These are phyloP conservation scores for Torulaspora pretoriensis DNA, from an alignment of 1,139 yeast species.

Conservation along the genomic window DNA sequence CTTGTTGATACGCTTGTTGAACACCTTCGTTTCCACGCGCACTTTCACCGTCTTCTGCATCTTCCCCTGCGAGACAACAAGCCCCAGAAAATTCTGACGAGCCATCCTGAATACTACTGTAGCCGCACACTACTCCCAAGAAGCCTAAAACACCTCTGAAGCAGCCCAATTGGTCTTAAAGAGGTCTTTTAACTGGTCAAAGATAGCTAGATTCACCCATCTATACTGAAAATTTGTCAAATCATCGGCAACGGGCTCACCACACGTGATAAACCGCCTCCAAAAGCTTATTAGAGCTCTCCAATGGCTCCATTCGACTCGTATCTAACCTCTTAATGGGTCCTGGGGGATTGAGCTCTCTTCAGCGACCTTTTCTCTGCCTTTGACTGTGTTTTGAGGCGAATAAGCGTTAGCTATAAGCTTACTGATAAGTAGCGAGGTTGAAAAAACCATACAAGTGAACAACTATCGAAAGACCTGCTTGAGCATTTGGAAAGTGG, in stretches of 20 bases:
- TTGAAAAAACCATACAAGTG: background rate
- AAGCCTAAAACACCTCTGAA: background rate
- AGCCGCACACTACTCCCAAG: background rate
- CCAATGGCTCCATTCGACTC: background rate
- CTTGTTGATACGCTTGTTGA: conserved; percentile 68
- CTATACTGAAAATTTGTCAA: conserved; percentile 3
- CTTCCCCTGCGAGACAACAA: conserved; percentile 92
- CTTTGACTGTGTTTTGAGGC: background rate
- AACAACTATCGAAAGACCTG: background rate
- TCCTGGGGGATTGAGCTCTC: background rate
- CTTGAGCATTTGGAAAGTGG: background rate
- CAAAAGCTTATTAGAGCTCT: background rate
- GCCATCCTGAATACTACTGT: conserved; percentile 49
- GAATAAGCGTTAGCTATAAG: background rate
- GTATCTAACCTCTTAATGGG: too few species aligned
- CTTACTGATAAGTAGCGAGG: background rate
- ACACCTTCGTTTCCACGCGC: conserved; percentile 68
- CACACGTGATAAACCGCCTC: background rate
- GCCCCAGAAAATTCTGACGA: conserved; percentile 84
- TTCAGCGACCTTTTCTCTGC: background rate
- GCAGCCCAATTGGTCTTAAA: background rate
- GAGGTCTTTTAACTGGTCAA: background rate
- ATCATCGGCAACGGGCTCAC: background rate
- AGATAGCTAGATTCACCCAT: background rate
- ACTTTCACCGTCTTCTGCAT: conserved; percentile 96